Conservation (phyloP, 495 filamentous ascomycete genomes). For the Trichoderma erinaceum region DNA sequence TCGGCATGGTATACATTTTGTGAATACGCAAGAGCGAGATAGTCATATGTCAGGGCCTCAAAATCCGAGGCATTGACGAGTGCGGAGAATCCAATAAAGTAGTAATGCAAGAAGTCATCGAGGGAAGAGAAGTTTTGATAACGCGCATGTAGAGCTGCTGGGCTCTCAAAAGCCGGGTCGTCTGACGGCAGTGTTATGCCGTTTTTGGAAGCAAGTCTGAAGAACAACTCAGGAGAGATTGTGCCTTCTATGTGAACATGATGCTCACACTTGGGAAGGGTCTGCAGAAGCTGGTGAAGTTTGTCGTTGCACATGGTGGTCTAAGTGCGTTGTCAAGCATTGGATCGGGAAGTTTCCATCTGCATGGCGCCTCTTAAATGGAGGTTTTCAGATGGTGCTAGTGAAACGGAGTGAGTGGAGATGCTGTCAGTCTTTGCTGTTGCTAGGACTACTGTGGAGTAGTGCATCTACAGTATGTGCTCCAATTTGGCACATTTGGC, state of each 20-base stretch:
- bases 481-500: too few relatives aligned
- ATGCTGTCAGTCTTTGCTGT: too few relatives aligned
- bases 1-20: slow-evolving; percentile 70
- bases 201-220: slow-evolving; percentile 60
- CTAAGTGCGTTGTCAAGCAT: too few relatives aligned
- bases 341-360: too few relatives aligned
- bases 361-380: too few relatives aligned
- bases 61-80: slow-evolving; percentile 58
- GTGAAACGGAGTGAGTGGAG: too few relatives aligned
- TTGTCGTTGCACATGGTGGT: slow-evolving; percentile 45
- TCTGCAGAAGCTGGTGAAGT: slow-evolving; percentile 56
- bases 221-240: slow-evolving; percentile 60
- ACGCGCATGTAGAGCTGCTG: slow-evolving; percentile 50
- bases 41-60: slow-evolving; percentile 66
- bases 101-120: slow-evolving; percentile 73
- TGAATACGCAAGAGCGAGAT: slow-evolving; percentile 57
- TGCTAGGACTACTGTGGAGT: too few relatives aligned
- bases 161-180: slow-evolving; percentile 55
- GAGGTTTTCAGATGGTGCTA: too few relatives aligned
- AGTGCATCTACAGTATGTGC: too few relatives aligned
- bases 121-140: slow-evolving; percentile 62
- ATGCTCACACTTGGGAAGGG: slow-evolving; percentile 73
- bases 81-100: slow-evolving; percentile 70
- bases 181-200: slow-evolving; percentile 50
- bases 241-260: slow-evolving; percentile 74